A percentile compares a stretch with the other conserved stretches of the same genome.
These are phyloP conservation scores for Handroanthus guayacan DNA, from an alignment of 257 asterid species.

Conservation along the genomic window DNA sequence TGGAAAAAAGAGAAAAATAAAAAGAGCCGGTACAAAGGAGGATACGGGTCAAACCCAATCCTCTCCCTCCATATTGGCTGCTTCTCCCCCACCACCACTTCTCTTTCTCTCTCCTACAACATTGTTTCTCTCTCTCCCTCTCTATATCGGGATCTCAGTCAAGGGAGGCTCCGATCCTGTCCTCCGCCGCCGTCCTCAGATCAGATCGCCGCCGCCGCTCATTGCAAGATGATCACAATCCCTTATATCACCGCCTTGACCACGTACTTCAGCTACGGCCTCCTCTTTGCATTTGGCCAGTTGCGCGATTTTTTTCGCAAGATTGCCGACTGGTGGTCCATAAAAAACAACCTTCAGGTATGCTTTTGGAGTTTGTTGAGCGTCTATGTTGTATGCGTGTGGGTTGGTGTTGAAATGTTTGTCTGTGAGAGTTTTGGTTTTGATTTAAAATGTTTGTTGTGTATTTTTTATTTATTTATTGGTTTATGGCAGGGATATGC, in stretches of 20 bases:
- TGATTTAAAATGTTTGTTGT: slow-evolving; percentile 30
- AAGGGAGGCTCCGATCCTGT: slow-evolving; percentile 40
- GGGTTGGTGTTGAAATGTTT: not conserved
- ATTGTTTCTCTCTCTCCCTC: slow-evolving; percentile 23
- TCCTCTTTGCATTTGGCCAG: slow-evolving; percentile 95
- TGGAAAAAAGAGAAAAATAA: not conserved
- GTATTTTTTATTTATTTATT: slow-evolving; percentile 1
- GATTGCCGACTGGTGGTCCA: slow-evolving; percentile 73
- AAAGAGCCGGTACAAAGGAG: slow-evolving; percentile 17
- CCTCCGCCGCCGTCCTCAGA: slow-evolving; percentile 43
- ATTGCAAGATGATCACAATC: slow-evolving; percentile 76
- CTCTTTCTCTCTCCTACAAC: too few relatives aligned
- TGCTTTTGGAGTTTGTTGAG: not conserved
- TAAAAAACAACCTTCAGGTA: slow-evolving; percentile 76
- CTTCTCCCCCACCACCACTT: too few relatives aligned
- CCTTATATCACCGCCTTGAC: slow-evolving; percentile 94
- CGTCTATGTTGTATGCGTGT: not conserved
- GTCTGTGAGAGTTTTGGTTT: slow-evolving; percentile 11
- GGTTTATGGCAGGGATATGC: slow-evolving; percentile 79
- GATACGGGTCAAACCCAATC: slow-evolving; percentile 37
- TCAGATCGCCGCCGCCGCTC: slow-evolving; percentile 50
- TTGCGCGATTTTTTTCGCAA: slow-evolving; percentile 87
- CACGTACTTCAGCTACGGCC: slow-evolving; percentile 96
- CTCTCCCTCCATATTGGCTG: slow-evolving; percentile 33
- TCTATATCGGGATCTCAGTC: slow-evolving; percentile 39